Evolutionary conservation across 768 basidiomycete species (phyloP), one percentile per base, ranked within the genome.

Genomic region (Termitomyces sp.): DNA sequence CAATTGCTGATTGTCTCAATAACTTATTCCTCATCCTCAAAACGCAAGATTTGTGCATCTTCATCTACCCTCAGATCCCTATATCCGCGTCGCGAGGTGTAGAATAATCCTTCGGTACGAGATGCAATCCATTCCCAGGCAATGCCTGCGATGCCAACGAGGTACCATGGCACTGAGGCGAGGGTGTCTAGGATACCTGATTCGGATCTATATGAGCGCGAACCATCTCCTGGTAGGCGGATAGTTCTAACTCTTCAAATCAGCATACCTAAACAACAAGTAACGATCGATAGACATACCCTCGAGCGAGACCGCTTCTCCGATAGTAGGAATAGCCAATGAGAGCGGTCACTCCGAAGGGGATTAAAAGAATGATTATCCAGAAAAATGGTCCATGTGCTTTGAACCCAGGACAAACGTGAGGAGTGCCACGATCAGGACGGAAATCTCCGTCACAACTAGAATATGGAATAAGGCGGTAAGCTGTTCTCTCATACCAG

Each of bases 401-500:
- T 22, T 75, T 77, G 60, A 95, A 74, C 0, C 94, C 94, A 0
- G 94, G 94, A 70, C 97, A 99, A 12, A 70, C 68, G 69, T 99
- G 96, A 6, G 62, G 61, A 7, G 66, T 65, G 5, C 97, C 97
- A 39, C 77, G 84, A 69, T 99, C 93, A 13, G 81, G 85, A n/a
- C 90, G 81, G 1, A 72, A 61, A 4, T 95, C 96, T 5, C 85
- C 94, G 54, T 86, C 83, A 69, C 97, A 99, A 22, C 78, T 83
- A 36, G 95, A 96, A 70, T 89, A 90, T 0, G 90, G 90, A 49
- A 98, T 91, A 72, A 92, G 87, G 51, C 94, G 90, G 68, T 96
- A 96, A 5, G 87, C 75, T 0, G 96, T 98, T 28, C 94, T 86
- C 53, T 93, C 94, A 68, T 94, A 98, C 97, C 97, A 99, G 69